Evolutionary conservation across 768 basidiomycete species (phyloP).

Genomic region (Rhizopogon sp.): DNA sequence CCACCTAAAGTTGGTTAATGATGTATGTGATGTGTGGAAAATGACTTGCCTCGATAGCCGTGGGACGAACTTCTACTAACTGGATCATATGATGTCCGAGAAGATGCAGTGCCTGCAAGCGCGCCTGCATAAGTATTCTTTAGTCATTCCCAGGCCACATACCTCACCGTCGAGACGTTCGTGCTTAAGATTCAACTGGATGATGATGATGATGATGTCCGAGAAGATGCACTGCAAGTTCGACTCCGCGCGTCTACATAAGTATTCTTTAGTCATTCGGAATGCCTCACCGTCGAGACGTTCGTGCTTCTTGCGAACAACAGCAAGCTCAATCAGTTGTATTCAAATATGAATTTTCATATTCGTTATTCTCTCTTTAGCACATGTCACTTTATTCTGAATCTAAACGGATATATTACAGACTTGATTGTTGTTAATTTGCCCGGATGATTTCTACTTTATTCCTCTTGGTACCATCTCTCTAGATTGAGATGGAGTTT

Average conservation of each 20-base stretch:
- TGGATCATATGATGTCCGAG: conserved; percentile 21
- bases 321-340: too few species aligned
- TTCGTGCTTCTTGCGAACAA: too few species aligned
- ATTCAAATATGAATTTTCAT: too few species aligned
- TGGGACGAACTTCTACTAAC: neutral
- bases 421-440: neutral
- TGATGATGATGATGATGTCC: conserved; percentile 18
- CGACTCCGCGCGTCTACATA: too few species aligned
- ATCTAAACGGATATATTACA: conserved; percentile 5
- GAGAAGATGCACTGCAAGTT: conserved; percentile 18
- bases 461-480: conserved; percentile 1
- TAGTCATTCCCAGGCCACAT: too few species aligned
- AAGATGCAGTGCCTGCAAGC: conserved; percentile 15
- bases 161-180: too few species aligned
- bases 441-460: neutral
- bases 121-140: too few species aligned
- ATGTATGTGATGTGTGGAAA: too few species aligned
- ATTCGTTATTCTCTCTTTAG: neutral
- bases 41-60: too few species aligned
- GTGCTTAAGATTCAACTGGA: conserved; percentile 1
- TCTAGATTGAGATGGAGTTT: conserved; percentile 25
- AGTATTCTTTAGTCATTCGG: too few species aligned
- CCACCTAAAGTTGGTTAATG: too few species aligned
- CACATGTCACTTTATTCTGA: neutral
- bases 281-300: too few species aligned